These are phyloP conservation scores for Yamadazyma sp. DNA, from an alignment of 805 yeast genomes.

Conservation along the genomic window DNA sequence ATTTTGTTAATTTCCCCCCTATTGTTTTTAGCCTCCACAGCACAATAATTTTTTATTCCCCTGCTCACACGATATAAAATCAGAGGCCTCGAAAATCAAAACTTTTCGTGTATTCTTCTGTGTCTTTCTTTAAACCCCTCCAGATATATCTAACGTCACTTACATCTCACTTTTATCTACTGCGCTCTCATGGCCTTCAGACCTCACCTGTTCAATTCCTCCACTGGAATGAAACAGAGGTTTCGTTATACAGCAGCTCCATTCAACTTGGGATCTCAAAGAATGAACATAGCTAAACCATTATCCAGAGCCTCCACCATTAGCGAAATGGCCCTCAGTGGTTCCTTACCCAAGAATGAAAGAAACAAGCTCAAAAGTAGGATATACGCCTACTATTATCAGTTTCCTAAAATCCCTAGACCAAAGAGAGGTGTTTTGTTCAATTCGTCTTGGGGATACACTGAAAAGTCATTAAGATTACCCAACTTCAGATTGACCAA, in stretches of 20 bases:
- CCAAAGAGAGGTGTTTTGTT: constrained; percentile 55
- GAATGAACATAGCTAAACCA: constrained; percentile 42
- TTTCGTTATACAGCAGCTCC: constrained; percentile 26
- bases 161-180: too few species aligned
- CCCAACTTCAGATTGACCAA: constrained; percentile 26
- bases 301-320: constrained; percentile 40
- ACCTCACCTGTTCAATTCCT: constrained; percentile 20
- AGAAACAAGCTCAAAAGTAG: constrained; percentile 12
- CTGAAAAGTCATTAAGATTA: constrained; percentile 8
- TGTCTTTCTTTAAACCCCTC: too few species aligned
- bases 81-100: background rate
- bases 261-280: constrained; percentile 33
- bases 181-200: constrained; percentile 22
- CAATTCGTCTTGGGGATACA: constrained; percentile 43
- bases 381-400: constrained; percentile 29
- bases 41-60: too few species aligned
- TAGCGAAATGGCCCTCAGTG: constrained; percentile 32
- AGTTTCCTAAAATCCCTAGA: constrained; percentile 55
- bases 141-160: too few species aligned
- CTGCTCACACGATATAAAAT: constrained; percentile 8
- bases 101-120: background rate
- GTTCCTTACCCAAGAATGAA: constrained; percentile 16
- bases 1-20: too few species aligned
- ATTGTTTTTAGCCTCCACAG: too few species aligned
- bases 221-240: constrained; percentile 16